A percentile compares a stretch with the other conserved stretches of the same genome.
Evolutionary conservation across 2,329 filamentous ascomycete genomes (phyloP).

Genomic region (Penicillium decumbens): DNA sequence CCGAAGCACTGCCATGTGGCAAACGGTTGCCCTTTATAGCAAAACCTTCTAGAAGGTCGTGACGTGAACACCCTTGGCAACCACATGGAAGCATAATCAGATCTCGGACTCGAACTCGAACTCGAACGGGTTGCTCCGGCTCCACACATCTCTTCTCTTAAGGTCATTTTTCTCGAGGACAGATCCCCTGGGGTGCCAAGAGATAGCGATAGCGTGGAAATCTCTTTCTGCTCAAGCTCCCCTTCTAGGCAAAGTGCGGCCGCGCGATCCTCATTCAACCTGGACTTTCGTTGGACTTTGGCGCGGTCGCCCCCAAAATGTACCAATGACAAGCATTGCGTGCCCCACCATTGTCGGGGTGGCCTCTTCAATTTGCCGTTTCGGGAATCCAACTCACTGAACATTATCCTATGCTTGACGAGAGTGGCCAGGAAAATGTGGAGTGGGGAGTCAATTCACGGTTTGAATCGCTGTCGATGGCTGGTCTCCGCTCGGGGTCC

Average conservation of each 20-base stretch:
- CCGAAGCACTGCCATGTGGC: not conserved
- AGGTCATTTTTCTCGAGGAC: not conserved
- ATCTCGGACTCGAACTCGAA: not conserved
- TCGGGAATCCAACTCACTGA: conserved; percentile 11
- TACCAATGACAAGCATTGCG: conserved; percentile 13
- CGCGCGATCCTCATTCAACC: conserved; percentile 10
- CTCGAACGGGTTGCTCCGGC: not conserved
- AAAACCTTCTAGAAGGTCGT: too few relatives aligned
- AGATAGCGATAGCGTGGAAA: conserved; percentile 3
- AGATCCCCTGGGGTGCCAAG: not conserved
- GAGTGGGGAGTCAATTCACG: conserved; percentile 7
- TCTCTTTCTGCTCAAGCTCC: conserved; percentile 35
- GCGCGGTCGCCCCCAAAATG: conserved; percentile 7
- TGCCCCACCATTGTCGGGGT: conserved; percentile 9
- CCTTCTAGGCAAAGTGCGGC: conserved; percentile 30
- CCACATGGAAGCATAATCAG: not conserved
- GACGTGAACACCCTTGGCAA: too few relatives aligned
- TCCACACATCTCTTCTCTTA: not conserved
- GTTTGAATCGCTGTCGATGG: conserved; percentile 1
- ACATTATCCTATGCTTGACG: conserved; percentile 11
- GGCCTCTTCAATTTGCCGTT: conserved; percentile 7
- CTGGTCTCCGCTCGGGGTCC: not conserved
- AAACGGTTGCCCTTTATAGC: too few relatives aligned
- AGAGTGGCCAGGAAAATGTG: conserved; percentile 14
- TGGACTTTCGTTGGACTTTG: conserved; percentile 15